phyloP scores from a whole-genome alignment of 2,329 filamentous ascomycete species.

The Aspergillus melleus region DNA sequence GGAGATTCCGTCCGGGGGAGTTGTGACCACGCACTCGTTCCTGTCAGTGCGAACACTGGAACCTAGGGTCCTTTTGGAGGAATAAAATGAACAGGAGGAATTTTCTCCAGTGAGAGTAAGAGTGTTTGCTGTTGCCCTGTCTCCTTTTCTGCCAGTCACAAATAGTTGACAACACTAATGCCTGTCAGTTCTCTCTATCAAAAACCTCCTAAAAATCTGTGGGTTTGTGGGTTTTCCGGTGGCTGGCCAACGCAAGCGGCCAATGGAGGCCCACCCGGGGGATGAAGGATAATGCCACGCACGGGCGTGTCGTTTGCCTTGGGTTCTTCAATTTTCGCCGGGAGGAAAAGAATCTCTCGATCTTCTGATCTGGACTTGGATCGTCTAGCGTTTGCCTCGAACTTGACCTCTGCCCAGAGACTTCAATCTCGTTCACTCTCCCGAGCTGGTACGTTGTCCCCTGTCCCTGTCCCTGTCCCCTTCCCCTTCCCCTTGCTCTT shows the following conservation, averaged over 20 bases:
- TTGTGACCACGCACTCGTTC: too few relatives aligned
- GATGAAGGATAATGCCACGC: neutral
- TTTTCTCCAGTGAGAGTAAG: too few relatives aligned
- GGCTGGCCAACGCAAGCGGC: neutral
- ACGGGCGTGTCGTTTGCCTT: neutral
- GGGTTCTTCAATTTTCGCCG: slow-evolving; percentile 3
- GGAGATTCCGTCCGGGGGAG: too few relatives aligned
- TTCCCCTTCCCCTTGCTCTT: neutral
- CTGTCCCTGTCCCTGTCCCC: neutral
- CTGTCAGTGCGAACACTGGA: too few relatives aligned
- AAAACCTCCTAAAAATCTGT: neutral
- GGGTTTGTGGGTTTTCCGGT: neutral
- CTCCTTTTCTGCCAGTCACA: too few relatives aligned
- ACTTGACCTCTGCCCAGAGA: neutral
- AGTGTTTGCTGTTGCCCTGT: too few relatives aligned
- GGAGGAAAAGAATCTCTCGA: slow-evolving; percentile 18
- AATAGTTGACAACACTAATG: too few relatives aligned
- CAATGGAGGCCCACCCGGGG: neutral
- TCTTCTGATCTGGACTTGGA: slow-evolving; percentile 27
- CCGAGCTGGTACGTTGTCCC: neutral
- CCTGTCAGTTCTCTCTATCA: neutral
- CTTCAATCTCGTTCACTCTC: neutral
- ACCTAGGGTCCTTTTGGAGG: too few relatives aligned
- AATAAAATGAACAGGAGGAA: too few relatives aligned
- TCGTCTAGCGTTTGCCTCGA: slow-evolving; percentile 22